Percentiles rank a stretch among this genome's conserved stretches.
phyloP scores from a whole-genome alignment of 2,329 filamentous ascomycete species.

The Penicillium paneum region DNA sequence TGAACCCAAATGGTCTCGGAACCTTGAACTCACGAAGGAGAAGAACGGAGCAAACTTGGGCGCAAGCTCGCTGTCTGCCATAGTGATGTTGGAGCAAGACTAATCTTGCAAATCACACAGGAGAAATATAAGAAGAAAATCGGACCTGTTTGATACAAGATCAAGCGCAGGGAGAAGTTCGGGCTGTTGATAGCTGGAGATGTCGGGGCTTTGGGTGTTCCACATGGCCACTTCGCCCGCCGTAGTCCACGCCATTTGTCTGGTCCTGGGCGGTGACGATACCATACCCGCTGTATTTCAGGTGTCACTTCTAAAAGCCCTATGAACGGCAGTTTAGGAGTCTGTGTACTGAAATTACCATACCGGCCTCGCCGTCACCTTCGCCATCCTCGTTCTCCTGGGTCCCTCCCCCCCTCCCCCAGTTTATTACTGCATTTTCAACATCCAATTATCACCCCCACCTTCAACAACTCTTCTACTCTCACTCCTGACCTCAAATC shows the following conservation, averaged over 20 bases:
- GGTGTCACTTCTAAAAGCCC: neutral
- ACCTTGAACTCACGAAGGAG: constrained; percentile 56
- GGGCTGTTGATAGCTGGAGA: constrained; percentile 3
- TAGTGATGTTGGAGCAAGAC: constrained; percentile 24
- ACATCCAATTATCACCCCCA: constrained; percentile 18
- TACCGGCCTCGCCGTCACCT: constrained; percentile 23
- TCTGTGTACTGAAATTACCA: constrained; percentile 18
- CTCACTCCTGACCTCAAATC: constrained; percentile 3
- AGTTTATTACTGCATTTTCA: constrained; percentile 25
- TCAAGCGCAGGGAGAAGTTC: constrained; percentile 4
- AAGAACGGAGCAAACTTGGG: constrained; percentile 67
- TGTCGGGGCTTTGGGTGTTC: constrained; percentile 18
- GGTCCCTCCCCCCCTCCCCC: constrained; percentile 10
- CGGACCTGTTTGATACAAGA: constrained; percentile 7
- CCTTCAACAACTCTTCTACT: constrained; percentile 9
- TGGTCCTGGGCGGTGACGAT: constrained; percentile 16
- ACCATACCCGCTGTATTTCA: constrained; percentile 13
- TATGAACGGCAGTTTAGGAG: neutral
- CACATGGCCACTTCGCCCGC: constrained; percentile 24
- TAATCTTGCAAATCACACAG: neutral
- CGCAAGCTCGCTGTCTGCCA: constrained; percentile 51
- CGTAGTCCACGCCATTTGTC: constrained; percentile 18
- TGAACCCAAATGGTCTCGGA: neutral
- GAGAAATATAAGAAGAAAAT: neutral
- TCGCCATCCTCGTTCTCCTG: constrained; percentile 21